phyloP scores from a whole-genome alignment of 2,329 filamentous ascomycete genomes.

The Aspergillus proliferans region DNA sequence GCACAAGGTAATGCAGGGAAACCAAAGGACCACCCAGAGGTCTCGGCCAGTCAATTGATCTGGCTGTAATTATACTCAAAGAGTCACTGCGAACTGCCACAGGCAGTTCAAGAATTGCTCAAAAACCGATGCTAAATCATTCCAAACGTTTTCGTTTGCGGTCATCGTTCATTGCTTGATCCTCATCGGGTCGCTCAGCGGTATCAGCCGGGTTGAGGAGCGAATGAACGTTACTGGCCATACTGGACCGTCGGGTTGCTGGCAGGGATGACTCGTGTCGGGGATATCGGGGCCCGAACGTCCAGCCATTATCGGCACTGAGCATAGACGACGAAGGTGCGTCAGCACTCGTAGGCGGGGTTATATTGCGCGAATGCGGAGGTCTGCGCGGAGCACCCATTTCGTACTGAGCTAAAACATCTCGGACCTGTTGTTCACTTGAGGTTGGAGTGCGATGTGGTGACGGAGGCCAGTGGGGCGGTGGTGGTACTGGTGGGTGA shows the following conservation, averaged over 20 bases:
- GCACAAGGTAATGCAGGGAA: no score
- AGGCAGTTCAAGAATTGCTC: not conserved
- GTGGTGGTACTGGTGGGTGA: conserved; percentile 49
- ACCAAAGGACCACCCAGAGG: no score
- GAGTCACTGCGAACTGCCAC: conserved; percentile 5
- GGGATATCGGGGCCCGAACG: conserved; percentile 40
- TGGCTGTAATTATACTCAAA: conserved; percentile 2
- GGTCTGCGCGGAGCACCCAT: conserved; percentile 50
- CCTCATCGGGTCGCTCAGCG: conserved; percentile 59
- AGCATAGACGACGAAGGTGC: conserved; percentile 42
- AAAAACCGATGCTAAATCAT: conserved; percentile 22
- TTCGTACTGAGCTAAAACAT: conserved; percentile 60
- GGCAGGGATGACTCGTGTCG: conserved; percentile 43
- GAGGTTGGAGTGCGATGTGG: conserved; percentile 48
- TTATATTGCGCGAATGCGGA: conserved; percentile 46
- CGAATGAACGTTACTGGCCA: conserved; percentile 64
- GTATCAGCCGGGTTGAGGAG: conserved; percentile 64
- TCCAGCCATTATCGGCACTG: conserved; percentile 52
- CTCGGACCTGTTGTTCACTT: conserved; percentile 58
- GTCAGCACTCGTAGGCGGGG: conserved; percentile 47
- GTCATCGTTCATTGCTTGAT: conserved; percentile 51
- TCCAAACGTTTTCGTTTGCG: conserved; percentile 56
- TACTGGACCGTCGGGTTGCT: conserved; percentile 62
- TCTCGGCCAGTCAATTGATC: no score
- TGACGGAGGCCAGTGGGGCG: conserved; percentile 61